Percentiles rank a stretch among this genome's conserved stretches.
These are phyloP conservation scores for Raffaelea arxii DNA, from an alignment of 2,329 filamentous ascomycete genomes.

Conservation along the genomic window DNA sequence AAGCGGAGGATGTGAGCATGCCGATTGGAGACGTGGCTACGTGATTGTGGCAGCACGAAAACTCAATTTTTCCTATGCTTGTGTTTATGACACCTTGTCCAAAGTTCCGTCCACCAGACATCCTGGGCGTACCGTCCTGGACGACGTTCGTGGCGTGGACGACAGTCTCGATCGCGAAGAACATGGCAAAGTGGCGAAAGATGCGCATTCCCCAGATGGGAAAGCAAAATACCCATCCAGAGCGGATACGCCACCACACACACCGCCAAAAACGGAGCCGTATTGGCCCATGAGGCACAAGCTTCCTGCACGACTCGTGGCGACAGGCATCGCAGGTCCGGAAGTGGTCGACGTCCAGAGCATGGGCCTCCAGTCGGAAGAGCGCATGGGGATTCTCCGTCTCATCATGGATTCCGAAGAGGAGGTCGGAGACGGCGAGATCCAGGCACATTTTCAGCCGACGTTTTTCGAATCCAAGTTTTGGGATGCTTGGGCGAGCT, in stretches of 20 bases:
- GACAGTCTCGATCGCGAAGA: not conserved
- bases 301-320: slow-evolving; percentile 16
- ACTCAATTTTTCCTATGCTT: slow-evolving; percentile 20
- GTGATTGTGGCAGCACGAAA: slow-evolving; percentile 18
- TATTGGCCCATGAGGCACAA: not conserved
- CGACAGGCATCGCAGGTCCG: slow-evolving; percentile 12
- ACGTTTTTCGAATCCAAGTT: slow-evolving; percentile 21
- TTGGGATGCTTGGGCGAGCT: slow-evolving; percentile 22
- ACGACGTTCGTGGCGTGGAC: slow-evolving; percentile 16
- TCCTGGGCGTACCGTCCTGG: slow-evolving; percentile 14
- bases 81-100: slow-evolving; percentile 18
- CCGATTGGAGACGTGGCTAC: slow-evolving; percentile 15
- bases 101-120: slow-evolving; percentile 16
- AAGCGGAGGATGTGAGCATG: slow-evolving; percentile 4
- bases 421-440: slow-evolving; percentile 7
- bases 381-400: slow-evolving; percentile 15
- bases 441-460: slow-evolving; percentile 12
- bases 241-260: not conserved
- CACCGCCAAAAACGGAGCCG: slow-evolving; percentile 1
- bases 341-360: slow-evolving; percentile 16
- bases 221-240: not conserved
- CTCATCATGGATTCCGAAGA: slow-evolving; percentile 10
- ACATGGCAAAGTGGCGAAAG: not conserved
- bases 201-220: not conserved
- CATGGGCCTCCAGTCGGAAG: slow-evolving; percentile 15